These are phyloP conservation scores for Aeminium ludgeri DNA, from an alignment of 495 filamentous ascomycete species.

Conservation along the genomic window DNA sequence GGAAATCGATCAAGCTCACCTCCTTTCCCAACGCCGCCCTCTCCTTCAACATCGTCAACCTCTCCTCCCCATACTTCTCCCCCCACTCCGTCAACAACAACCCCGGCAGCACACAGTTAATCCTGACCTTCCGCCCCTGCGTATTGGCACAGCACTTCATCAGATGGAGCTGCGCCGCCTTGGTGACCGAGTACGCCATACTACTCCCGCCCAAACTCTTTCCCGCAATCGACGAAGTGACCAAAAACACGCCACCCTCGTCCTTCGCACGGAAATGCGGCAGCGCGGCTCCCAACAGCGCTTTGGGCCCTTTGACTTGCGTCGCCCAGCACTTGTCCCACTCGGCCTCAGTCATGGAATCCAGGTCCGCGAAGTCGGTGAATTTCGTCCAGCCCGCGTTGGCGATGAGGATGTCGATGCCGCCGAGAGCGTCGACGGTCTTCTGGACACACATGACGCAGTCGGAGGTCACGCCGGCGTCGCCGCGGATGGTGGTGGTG, in stretches of 20 bases:
- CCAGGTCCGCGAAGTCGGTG: constrained; percentile 43
- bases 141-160: constrained; percentile 55
- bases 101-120: constrained; percentile 53
- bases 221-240: constrained; percentile 48
- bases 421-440: constrained; percentile 41
- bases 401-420: constrained; percentile 51
- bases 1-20: constrained; percentile 3
- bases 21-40: constrained; percentile 22
- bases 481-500: constrained; percentile 40
- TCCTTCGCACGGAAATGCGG: constrained; percentile 51
- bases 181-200: constrained; percentile 50
- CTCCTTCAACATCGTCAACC: constrained; percentile 18
- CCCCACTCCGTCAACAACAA: constrained; percentile 57
- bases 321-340: constrained; percentile 61
- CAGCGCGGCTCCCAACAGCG: constrained; percentile 44
- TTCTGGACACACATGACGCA: constrained; percentile 38
- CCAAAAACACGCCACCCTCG: constrained; percentile 51
- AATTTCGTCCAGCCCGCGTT: constrained; percentile 46
- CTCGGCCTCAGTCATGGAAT: constrained; percentile 43
- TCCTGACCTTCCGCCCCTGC: constrained; percentile 46
- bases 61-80: constrained; percentile 18
- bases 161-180: constrained; percentile 51
- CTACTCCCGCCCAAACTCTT: constrained; percentile 32
- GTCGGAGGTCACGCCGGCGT: constrained; percentile 39
- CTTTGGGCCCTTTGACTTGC: constrained; percentile 50